phyloP scores from a whole-genome alignment of 2,329 filamentous ascomycete genomes.

The Hirsutella thompsonii region DNA sequence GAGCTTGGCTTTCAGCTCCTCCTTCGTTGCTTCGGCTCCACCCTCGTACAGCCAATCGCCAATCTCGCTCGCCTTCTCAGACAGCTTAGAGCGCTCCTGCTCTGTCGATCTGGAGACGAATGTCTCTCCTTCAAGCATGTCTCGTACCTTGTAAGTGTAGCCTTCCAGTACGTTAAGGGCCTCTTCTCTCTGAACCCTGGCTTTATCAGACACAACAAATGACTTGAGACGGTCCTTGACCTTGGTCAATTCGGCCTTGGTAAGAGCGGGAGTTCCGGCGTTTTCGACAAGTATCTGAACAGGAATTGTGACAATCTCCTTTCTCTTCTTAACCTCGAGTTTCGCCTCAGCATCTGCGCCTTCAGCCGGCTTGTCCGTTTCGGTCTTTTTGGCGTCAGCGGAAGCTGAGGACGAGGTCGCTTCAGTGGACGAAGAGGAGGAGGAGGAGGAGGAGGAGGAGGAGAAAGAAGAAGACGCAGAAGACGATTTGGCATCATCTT shows the following conservation, averaged over 20 bases:
- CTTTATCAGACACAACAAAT: constrained; percentile 76
- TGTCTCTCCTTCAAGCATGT: constrained; percentile 63
- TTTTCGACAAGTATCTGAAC: constrained; percentile 37
- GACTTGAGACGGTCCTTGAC: constrained; percentile 62
- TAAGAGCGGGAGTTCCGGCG: constrained; percentile 33
- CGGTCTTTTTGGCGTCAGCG: neutral
- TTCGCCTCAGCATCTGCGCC: constrained; percentile 23
- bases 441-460: constrained; percentile 6
- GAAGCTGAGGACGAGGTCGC: neutral
- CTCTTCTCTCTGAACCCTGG: constrained; percentile 68
- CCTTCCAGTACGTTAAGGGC: constrained; percentile 85
- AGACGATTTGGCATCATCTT: constrained; percentile 24
- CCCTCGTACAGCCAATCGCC: constrained; percentile 90
- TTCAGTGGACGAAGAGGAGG: constrained; percentile 7
- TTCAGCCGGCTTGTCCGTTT: neutral
- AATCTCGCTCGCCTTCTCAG: constrained; percentile 52
- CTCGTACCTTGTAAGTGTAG: constrained; percentile 80
- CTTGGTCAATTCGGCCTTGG: constrained; percentile 34
- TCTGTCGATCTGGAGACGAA: constrained; percentile 63
- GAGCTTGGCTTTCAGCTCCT: constrained; percentile 63
- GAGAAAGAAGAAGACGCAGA: constrained; percentile 2
- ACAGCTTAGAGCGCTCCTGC: constrained; percentile 52
- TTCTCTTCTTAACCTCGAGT: constrained; percentile 44
- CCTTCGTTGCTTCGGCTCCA: constrained; percentile 61
- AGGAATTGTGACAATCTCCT: constrained; percentile 42